phyloP scores from a whole-genome alignment of 768 basidiomycete genomes.

The Kondoa malvinella region DNA sequence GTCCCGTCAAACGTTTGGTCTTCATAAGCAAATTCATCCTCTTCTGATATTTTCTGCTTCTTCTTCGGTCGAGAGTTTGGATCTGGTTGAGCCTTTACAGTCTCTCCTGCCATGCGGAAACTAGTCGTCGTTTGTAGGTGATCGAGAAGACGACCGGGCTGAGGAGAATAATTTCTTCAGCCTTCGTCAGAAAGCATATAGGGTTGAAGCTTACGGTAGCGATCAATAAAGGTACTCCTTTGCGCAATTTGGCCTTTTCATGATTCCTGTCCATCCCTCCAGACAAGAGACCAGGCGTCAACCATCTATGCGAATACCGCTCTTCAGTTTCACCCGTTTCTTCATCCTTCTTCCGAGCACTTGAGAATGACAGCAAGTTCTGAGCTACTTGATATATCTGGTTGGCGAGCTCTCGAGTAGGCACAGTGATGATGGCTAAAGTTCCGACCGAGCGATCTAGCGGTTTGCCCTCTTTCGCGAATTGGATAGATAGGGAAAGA shows the following conservation, averaged over 20 bases:
- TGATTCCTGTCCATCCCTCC: slow-evolving; percentile 88
- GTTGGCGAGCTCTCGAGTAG: slow-evolving; percentile 84
- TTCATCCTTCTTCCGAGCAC: slow-evolving; percentile 35
- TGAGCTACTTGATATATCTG: slow-evolving; percentile 95
- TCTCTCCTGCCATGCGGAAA: slow-evolving; percentile 50
- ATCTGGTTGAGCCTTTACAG: slow-evolving; percentile 6
- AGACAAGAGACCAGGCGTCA: slow-evolving; percentile 78
- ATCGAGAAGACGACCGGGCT: slow-evolving; percentile 77
- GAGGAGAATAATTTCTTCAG: too few species aligned
- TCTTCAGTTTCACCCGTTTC: slow-evolving; percentile 20
- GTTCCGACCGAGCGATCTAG: slow-evolving; percentile 34
- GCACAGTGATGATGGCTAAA: slow-evolving; percentile 43
- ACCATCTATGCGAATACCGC: slow-evolving; percentile 48
- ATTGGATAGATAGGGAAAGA: slow-evolving; percentile 37
- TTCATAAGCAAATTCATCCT: slow-evolving; percentile 17
- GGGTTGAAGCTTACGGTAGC: slow-evolving; percentile 40
- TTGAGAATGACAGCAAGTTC: slow-evolving; percentile 54
- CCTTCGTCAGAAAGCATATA: too few species aligned
- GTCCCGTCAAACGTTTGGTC: slow-evolving; percentile 6
- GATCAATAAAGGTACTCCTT: slow-evolving; percentile 87
- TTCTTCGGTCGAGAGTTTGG: background rate
- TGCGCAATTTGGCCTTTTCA: slow-evolving; percentile 86
- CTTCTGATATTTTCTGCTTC: slow-evolving; percentile 1
- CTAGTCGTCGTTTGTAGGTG: slow-evolving; percentile 89
- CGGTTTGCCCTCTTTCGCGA: slow-evolving; percentile 5